Conservation (phyloP, 2,329 filamentous ascomycete genomes). For the Cytospora schulzeri region DNA sequence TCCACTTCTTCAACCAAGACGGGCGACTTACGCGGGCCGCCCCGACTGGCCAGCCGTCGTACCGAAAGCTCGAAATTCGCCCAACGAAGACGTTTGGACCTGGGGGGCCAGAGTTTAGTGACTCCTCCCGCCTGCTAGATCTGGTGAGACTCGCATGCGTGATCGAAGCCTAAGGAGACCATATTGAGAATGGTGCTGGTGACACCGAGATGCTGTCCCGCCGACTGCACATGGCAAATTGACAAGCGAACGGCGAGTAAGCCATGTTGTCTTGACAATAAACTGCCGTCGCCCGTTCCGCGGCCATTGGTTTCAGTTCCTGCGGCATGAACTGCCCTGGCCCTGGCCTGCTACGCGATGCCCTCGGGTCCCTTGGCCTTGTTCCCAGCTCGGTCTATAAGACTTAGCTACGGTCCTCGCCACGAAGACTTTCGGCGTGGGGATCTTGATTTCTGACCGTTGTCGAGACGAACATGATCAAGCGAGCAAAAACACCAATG, state of each 20-base stretch:
- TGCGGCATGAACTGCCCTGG: slow-evolving; percentile 18
- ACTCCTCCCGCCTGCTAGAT: slow-evolving; percentile 19
- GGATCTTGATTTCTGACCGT: background rate
- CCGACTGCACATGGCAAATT: slow-evolving; percentile 8
- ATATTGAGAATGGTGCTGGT: slow-evolving; percentile 23
- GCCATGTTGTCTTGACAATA: slow-evolving; percentile 8
- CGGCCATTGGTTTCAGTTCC: slow-evolving; percentile 18
- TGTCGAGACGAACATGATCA: background rate
- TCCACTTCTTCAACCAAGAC: background rate
- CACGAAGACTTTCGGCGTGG: background rate
- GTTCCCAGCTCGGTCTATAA: slow-evolving; percentile 17
- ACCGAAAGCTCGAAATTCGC: background rate
- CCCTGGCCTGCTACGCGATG: slow-evolving; percentile 14
- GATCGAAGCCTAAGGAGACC: slow-evolving; percentile 27
- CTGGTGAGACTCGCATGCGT: slow-evolving; percentile 27
- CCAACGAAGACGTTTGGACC: background rate
- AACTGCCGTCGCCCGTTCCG: slow-evolving; percentile 20
- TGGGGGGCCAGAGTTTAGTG: background rate
- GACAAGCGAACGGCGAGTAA: slow-evolving; percentile 11
- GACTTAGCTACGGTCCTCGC: background rate
- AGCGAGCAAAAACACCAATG: background rate
- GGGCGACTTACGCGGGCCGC: slow-evolving; percentile 14
- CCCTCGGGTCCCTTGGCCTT: slow-evolving; percentile 3
- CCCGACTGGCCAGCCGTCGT: slow-evolving; percentile 18
- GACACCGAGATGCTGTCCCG: slow-evolving; percentile 26